Base-by-base conservation (phyloP, 1,139 yeast species). In the Magnusiomyces fungicola region DNA sequence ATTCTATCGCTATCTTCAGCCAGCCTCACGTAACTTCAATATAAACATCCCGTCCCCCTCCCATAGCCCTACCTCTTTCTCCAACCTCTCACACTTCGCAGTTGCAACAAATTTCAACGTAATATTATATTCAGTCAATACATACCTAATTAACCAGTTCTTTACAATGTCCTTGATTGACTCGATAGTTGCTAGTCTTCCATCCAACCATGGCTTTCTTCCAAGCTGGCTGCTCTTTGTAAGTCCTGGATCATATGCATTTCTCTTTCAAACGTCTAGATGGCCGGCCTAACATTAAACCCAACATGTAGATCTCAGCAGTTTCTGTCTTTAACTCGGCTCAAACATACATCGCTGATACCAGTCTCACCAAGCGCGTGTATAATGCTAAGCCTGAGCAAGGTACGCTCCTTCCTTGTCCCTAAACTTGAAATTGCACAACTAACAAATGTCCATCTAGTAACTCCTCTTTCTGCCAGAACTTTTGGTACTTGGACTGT, bases 401-500 rank as follows among this genome's bases (percentile, higher is more conserved):
- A 61, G 79, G 61, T 57, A 46, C 18, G 40, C 22, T 18, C 3
- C 21, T 19, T 23, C 21, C 6, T 18, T 18, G 6, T 22, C 25
- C 19, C 25, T 9, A n/a, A 23, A 18, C 14, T 23, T 42, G 22
- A 34, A 16, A 9, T 16, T 16, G 24, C 10, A 36, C 27, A 24
- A 27, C 16, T 34, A 14, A 27, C 23, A 3, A 10, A 5, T 36
- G 6, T 6, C 25, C 45, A 18, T 37, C 18, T 23, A 57, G 75
- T 90, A 19, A 87, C 96, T 0, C 72, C 76, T 5, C 73, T 92
- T 58, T 81, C 95, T 58, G 96, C 97, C 9, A 78, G 98, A 61
- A 92, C 98, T 0, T 92, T 92, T 67, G 98, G 98, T 29, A 92
- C 98, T 1, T 92, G 98, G 98, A 92, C 98, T 0, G 72, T 90